Evolutionary conservation across 2,329 filamentous ascomycete genomes (phyloP), one percentile per base, ranked within the genome.

Genomic region (Aspergillus udagawae): DNA sequence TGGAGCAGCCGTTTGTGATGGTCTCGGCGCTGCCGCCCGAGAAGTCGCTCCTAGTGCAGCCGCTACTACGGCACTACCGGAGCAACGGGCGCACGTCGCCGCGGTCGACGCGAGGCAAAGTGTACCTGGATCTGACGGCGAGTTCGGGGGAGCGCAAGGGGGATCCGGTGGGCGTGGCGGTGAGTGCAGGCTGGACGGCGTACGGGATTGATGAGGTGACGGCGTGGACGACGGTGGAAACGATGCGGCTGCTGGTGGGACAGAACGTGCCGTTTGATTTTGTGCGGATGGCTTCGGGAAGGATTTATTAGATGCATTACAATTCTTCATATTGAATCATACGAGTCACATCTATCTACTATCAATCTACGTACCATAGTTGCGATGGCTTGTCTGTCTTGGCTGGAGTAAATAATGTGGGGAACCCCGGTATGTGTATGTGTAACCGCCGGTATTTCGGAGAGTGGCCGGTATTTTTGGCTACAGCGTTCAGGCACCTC

Each of bases 261-360:
- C 90, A 94, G 76, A 94, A 94, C 70, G 90, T 94, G 56, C 89
- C 89, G 5, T 93, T 91, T 74, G 92, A 90, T 74, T 95, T 95
- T 77, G 91, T 94, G 45, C 82, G 90, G 51, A 78, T 94, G 69
- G 89, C 90, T 42, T 83, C 81, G 62, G 84, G 84, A 25, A 75
- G 83, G 64, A 80, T 84, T 61, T 63, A 54, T 38, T 35, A 35
- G 32, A 35, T 10, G 28, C 4, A 29, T 12, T 12, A 10, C 10
- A 10, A 29, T 35, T 35, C 29, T 12, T 29, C 9, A 2, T 35
- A 5, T 4, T 35, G 12, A 5, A 54, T 83, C 79, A 25, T 65
- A 81, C 75, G 28, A 29, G 59, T 62, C 52, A 51, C 62, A 51
- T 17, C 41, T 42, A n/a, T 28, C 27, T 28, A 28, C 28, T 10